Conservation (phyloP, 2,329 filamentous ascomycete genomes). For the Coniella lustricola region DNA sequence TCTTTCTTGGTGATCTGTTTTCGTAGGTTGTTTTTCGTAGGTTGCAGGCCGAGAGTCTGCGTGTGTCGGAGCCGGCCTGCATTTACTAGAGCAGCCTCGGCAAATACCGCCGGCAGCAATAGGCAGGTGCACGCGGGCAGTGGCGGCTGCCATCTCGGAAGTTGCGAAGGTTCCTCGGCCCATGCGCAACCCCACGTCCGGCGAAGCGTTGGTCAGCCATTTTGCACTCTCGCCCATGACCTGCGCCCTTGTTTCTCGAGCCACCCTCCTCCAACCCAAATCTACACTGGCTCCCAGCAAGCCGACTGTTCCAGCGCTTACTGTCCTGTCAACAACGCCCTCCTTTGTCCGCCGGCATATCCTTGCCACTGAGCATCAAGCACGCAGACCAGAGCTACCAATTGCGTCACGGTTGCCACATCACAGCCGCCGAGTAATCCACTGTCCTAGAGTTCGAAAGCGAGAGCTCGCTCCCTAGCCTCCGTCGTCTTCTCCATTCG, state of each 20-base stretch:
- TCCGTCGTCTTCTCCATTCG: neutral
- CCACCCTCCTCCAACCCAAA: neutral
- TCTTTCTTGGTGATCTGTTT: no score
- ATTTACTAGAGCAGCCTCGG: constrained; percentile 1
- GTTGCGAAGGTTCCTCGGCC: constrained; percentile 3
- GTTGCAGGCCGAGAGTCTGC: no score
- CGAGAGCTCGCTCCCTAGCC: neutral
- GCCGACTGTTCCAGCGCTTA: no score
- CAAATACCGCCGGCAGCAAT: neutral
- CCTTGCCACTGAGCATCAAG: no score
- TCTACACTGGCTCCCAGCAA: no score
- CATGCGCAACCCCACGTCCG: constrained; percentile 1
- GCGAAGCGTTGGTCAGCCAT: neutral
- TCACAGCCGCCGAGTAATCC: no score
- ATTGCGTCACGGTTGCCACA: no score
- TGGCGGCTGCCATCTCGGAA: neutral
- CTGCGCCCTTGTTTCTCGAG: no score
- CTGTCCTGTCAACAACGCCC: no score
- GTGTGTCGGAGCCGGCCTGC: neutral
- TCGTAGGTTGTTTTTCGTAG: no score
- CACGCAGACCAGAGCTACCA: no score
- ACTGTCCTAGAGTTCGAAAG: neutral
- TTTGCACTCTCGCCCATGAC: neutral
- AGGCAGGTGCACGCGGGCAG: neutral
- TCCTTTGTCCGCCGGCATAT: no score